Evolutionary conservation across 2,329 filamentous ascomycete species (phyloP).

Genomic region (Hypoxylon sp.): DNA sequence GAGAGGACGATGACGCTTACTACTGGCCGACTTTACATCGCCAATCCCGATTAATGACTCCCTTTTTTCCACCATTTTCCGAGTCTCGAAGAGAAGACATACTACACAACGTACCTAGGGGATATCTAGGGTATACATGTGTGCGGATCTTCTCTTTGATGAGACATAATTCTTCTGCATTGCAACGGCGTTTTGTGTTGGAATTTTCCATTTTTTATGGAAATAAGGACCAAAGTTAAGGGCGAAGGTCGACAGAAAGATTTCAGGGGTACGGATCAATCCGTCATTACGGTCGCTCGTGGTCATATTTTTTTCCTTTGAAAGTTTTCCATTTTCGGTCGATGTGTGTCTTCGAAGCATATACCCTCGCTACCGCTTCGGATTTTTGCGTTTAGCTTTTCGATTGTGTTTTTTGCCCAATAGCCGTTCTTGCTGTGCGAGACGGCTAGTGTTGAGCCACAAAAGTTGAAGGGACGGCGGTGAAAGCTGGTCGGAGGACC

Average conservation of each 20-base stretch:
- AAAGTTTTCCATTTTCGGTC: conserved; percentile 25
- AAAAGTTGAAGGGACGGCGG: conserved; percentile 10
- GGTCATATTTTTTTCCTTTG: too few species aligned
- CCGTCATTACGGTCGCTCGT: conserved; percentile 41
- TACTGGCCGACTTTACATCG: conserved; percentile 79
- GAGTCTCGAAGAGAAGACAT: conserved; percentile 15
- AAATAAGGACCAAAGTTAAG: too few species aligned
- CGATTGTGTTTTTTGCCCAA: conserved; percentile 18
- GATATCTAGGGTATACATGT: too few species aligned
- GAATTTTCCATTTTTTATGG: conserved; percentile 21
- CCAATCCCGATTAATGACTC: conserved; percentile 74
- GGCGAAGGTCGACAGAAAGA: conserved; percentile 37
- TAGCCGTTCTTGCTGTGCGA: conserved; percentile 30
- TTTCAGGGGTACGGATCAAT: conserved; percentile 30
- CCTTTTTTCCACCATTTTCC: conserved; percentile 7
- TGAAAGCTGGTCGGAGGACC: too few species aligned
- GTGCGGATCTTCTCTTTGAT: conserved; percentile 1
- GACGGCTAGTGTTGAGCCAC: conserved; percentile 16
- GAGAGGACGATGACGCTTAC: conserved; percentile 81
- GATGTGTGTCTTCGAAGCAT: conserved; percentile 34
- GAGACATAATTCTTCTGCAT: conserved; percentile 42
- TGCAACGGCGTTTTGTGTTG: conserved; percentile 42
- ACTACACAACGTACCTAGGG: too few species aligned
- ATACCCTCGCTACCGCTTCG: conserved; percentile 45
- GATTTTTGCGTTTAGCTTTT: conserved; percentile 40